Base-by-base conservation (phyloP, 176 grass and related monocot genomes). In the Miscanthus lutarioriparius region DNA sequence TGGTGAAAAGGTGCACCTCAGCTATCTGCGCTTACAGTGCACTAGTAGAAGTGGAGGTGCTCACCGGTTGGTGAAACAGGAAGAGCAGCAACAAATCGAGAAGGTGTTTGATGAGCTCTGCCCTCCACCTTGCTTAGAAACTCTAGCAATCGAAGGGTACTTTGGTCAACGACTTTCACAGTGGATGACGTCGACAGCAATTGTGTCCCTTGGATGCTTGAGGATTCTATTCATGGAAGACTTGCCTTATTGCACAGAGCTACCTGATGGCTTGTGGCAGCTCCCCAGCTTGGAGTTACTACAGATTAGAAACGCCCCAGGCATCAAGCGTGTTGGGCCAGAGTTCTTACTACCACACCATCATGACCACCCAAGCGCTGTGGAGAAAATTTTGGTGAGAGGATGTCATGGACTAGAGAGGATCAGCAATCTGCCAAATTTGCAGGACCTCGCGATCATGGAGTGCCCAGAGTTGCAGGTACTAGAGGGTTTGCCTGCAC, bases 101-200 rank as follows among this genome's bases (percentile, higher is more conserved):
- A 30, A 27, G 22, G 40, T 88, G 4, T 58, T 78, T 40, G 51
- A 88, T 33, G 86, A 71, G 45, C 25, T 87, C 17, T 30, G 27
- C 4, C 79, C 79, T 45, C 48, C 63, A 6, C 8, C 48, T 62
- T 25, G 33, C 45, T 11, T 87, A 25, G 36, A 70, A 13, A 5
- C n/a, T 20, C 67, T 70, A 6, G 1, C 0, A 2, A 59, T 59
- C 7, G 0, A 10, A 10, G 22, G 56, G 20, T 59, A 64, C 25
- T 64, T 64, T 7, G 2, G 61, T 64, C 8, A 14, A 28, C 61
- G 0, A 28, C 61, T 64, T 28, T 11, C 61, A 14, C 5, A 5
- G 25, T 28, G 25, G 25, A 64, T 64, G 61, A 64, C 1, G 3
- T 14, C 26, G 0, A 27, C 25, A 28, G 2, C 25, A 13, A 28